These are phyloP conservation scores for Penicillium sp. DNA, from an alignment of 2,329 filamentous ascomycete genomes.

Conservation along the genomic window DNA sequence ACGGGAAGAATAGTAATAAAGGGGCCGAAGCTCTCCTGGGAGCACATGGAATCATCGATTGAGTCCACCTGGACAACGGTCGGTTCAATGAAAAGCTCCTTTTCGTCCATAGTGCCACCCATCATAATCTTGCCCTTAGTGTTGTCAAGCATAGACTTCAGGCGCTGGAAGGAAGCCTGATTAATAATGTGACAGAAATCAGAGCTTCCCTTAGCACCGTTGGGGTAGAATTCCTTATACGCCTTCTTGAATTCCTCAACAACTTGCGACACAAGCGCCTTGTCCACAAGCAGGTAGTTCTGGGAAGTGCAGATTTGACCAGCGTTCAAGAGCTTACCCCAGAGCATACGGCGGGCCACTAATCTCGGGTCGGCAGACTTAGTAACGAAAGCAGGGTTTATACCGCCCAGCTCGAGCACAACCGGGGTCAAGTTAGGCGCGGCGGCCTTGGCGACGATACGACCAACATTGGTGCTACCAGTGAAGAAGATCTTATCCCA, in stretches of 20 bases:
- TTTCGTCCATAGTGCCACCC: constrained; percentile 79
- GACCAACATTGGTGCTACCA: constrained; percentile 74
- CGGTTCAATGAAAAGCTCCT: constrained; percentile 81
- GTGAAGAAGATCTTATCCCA: constrained; percentile 99
- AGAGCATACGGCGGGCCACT: constrained; percentile 80
- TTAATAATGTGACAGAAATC: constrained; percentile 84
- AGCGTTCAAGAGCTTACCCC: constrained; percentile 83
- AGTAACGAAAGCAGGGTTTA: constrained; percentile 89
- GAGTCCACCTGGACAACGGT: constrained; percentile 85
- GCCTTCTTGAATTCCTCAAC: constrained; percentile 71
- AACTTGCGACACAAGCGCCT: constrained; percentile 68
- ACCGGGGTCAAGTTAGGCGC: constrained; percentile 86
- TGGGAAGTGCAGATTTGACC: constrained; percentile 92
- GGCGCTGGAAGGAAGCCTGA: constrained; percentile 71
- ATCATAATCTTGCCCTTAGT: constrained; percentile 81
- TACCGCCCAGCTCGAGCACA: constrained; percentile 83
- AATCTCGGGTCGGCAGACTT: constrained; percentile 76
- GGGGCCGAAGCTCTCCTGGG: constrained; percentile 90
- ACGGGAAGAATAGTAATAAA: constrained; percentile 80
- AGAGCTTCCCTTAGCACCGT: constrained; percentile 73
- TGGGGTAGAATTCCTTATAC: constrained; percentile 76
- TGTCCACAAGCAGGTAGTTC: constrained; percentile 87
- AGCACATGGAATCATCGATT: constrained; percentile 72
- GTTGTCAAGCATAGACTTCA: constrained; percentile 89
- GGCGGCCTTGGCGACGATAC: constrained; percentile 85